Evolutionary conservation across 495 filamentous ascomycete genomes (phyloP).

Genomic region (Xylaria sp.): DNA sequence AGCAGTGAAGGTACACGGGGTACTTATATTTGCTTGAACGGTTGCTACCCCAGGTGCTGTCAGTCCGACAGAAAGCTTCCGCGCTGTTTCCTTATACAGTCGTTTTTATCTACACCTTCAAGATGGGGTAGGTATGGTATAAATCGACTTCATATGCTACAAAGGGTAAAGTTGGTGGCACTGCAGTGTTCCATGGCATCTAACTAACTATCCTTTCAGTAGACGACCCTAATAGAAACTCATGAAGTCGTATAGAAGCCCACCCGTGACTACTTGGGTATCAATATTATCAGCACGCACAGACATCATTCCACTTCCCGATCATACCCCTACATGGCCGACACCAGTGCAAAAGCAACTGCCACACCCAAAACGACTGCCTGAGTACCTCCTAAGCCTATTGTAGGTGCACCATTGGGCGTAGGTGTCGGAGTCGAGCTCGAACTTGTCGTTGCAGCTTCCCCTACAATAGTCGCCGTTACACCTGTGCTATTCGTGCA

Average conservation of each 20-base stretch:
- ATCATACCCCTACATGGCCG: slow-evolving; percentile 10
- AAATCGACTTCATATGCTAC: background rate
- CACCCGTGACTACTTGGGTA: slow-evolving; percentile 1
- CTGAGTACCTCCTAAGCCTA: background rate
- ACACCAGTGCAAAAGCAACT: background rate
- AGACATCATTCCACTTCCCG: background rate
- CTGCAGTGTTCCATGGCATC: background rate
- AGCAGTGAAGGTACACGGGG: background rate
- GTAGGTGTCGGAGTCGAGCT: slow-evolving; percentile 4
- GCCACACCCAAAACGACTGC: background rate
- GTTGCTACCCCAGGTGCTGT: background rate
- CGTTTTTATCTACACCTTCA: background rate
- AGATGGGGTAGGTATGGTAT: background rate
- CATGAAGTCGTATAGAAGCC: background rate
- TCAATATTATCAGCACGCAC: slow-evolving; percentile 11
- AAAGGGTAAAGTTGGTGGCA: background rate
- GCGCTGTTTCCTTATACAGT: background rate
- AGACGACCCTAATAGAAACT: background rate
- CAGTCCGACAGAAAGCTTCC: background rate
- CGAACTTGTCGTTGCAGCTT: slow-evolving; percentile 9
- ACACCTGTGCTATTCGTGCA: slow-evolving; percentile 59
- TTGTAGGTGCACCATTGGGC: background rate
- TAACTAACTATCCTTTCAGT: background rate
- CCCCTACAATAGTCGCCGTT: slow-evolving; percentile 32
- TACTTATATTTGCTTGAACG: background rate